A percentile compares a stretch with the other conserved stretches of the same genome.
These are phyloP conservation scores for Medicago arabica DNA, from an alignment of 306 rosid genomes.

Conservation along the genomic window DNA sequence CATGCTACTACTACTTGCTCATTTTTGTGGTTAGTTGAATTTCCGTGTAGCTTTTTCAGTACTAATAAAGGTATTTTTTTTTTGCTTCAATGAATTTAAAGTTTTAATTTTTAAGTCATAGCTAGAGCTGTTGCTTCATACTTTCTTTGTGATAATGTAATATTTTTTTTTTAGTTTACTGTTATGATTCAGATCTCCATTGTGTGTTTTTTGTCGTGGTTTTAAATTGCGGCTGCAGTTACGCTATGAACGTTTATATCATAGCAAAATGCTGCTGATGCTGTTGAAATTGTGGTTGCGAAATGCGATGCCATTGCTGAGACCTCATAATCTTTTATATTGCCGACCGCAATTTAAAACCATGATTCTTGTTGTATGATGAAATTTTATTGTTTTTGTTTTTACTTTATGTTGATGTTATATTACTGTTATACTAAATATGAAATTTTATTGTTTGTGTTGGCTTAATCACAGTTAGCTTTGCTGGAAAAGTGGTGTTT, in stretches of 20 bases:
- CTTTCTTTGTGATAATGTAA: constrained; percentile 19
- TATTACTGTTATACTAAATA: constrained; percentile 27
- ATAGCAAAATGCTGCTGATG: background rate
- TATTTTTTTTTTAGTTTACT: background rate
- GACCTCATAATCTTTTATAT: background rate
- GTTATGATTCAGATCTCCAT: constrained; percentile 40
- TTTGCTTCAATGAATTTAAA: constrained; percentile 27
- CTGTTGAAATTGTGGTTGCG: background rate
- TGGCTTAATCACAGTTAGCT: constrained; percentile 44
- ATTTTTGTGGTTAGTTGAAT: constrained; percentile 18
- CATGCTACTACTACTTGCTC: background rate
- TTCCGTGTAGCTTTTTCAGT: constrained; percentile 37
- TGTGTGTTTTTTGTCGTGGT: constrained; percentile 18
- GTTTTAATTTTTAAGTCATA: background rate
- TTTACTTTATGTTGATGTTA: background rate
- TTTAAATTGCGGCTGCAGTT: background rate
- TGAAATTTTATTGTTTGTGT: constrained; percentile 12
- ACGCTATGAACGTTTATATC: background rate
- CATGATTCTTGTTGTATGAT: constrained; percentile 8
- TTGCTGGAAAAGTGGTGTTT: constrained; percentile 36
- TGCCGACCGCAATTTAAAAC: background rate
- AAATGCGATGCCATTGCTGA: background rate
- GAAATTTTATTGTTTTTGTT: background rate
- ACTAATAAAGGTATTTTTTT: background rate
- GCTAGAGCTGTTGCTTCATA: constrained; percentile 28